phyloP scores from a whole-genome alignment of 2,329 filamentous ascomycete genomes.

The Albifimbria verrucaria region DNA sequence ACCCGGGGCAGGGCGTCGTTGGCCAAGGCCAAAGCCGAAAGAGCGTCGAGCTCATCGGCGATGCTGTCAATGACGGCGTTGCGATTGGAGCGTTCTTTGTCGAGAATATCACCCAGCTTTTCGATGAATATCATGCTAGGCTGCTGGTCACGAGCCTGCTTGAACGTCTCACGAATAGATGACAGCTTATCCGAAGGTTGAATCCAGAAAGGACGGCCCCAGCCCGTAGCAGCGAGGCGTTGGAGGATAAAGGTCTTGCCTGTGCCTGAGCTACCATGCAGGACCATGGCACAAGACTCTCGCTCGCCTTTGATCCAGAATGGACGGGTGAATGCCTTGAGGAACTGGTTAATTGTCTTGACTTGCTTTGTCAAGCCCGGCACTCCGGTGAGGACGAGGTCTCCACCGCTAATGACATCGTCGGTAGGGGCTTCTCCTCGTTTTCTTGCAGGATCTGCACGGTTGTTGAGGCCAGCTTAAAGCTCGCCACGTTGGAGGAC shows the following conservation, averaged over 20 bases:
- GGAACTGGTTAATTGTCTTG: constrained; percentile 61
- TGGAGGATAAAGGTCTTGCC: constrained; percentile 77
- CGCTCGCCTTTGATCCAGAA: constrained; percentile 26
- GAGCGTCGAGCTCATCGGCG: constrained; percentile 51
- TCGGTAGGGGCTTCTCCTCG: constrained; percentile 13
- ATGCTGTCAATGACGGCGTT: constrained; percentile 48
- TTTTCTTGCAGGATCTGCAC: constrained; percentile 34
- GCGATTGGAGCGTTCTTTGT: constrained; percentile 53
- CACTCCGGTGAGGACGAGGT: constrained; percentile 51
- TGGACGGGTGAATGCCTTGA: constrained; percentile 51
- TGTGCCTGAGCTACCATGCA: constrained; percentile 80
- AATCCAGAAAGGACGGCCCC: constrained; percentile 66
- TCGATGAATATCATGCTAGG: constrained; percentile 81
- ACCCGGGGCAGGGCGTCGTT: constrained; percentile 50
- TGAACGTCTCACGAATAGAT: constrained; percentile 65
- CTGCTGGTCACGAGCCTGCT: constrained; percentile 62
- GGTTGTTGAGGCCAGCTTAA: constrained; percentile 32
- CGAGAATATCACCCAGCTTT: constrained; percentile 67
- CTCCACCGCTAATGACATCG: constrained; percentile 19
- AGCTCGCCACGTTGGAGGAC: constrained; percentile 40
- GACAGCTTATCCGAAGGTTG: constrained; percentile 52
- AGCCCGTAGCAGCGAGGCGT: constrained; percentile 63
- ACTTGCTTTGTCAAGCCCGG: constrained; percentile 67
- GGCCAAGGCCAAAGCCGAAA: constrained; percentile 38
- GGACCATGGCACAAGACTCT: constrained; percentile 58